Conservation (phyloP, 164 flowering plant genomes). For the Liriodendron chinense region DNA sequence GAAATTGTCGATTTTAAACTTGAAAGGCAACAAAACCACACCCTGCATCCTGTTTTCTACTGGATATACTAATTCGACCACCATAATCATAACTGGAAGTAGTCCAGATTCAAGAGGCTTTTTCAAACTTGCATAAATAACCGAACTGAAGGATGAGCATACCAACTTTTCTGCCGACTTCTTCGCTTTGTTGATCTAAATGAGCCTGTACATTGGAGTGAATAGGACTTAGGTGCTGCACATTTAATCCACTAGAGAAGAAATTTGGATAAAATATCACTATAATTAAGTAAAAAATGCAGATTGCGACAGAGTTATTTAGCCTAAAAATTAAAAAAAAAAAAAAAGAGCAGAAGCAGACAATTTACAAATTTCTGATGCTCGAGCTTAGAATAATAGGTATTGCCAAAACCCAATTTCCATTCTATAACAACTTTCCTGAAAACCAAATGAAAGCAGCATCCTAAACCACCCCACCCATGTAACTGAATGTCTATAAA, state of each 20-base stretch:
- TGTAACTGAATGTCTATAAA: neutral
- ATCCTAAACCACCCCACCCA: neutral
- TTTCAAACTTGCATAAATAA: slow-evolving; percentile 1
- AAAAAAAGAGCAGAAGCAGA: neutral
- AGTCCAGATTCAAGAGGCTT: neutral
- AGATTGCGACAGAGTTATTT: too few species aligned
- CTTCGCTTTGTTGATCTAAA: slow-evolving; percentile 56
- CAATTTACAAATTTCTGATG: neutral
- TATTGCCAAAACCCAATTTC: neutral
- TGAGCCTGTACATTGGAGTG: slow-evolving; percentile 44
- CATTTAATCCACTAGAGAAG: neutral
- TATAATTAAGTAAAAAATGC: neutral
- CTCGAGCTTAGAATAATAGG: neutral
- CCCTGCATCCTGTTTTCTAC: too few species aligned
- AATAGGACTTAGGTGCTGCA: neutral
- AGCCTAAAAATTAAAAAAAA: neutral
- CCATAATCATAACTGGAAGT: too few species aligned
- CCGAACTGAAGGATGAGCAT: slow-evolving; percentile 14
- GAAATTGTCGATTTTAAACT: neutral
- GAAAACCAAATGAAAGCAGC: neutral
- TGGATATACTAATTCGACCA: neutral
- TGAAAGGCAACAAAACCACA: neutral
- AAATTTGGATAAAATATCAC: neutral
- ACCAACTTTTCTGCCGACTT: slow-evolving; percentile 60
- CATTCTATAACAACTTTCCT: neutral